Percentiles rank a stretch among this genome's conserved stretches.
phyloP scores from a whole-genome alignment of 1,284 basidiomycete species.

The Naganishia sp. region DNA sequence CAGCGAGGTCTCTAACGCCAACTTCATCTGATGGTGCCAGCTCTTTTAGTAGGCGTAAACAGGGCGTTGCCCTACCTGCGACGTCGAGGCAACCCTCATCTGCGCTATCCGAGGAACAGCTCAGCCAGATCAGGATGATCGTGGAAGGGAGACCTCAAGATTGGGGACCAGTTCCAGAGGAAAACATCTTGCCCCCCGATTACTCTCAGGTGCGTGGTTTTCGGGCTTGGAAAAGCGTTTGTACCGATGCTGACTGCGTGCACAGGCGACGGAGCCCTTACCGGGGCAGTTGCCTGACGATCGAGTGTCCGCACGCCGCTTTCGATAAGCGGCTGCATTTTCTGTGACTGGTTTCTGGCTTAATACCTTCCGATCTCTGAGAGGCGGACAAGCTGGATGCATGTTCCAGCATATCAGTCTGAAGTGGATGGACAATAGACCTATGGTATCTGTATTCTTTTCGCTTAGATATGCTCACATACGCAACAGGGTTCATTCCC shows the following conservation, averaged over 20 bases:
- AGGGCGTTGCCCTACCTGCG: conserved; percentile 1
- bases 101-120: background rate
- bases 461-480: too few relatives aligned
- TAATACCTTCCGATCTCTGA: too few relatives aligned
- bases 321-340: too few relatives aligned
- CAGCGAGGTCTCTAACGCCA: conserved; percentile 1
- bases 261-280: conserved; percentile 17
- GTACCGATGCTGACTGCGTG: background rate
- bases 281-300: background rate
- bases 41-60: conserved; percentile 20
- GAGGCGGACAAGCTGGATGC: too few relatives aligned
- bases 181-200: conserved; percentile 11
- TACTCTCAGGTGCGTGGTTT: conserved; percentile 10
- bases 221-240: background rate
- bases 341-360: too few relatives aligned
- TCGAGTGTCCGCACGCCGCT: too few relatives aligned
- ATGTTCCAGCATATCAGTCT: too few relatives aligned
- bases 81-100: conserved; percentile 1
- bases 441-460: too few relatives aligned
- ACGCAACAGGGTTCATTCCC: too few relatives aligned
- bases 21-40: background rate
- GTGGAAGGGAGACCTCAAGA: conserved; percentile 19
- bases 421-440: too few relatives aligned
- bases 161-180: conserved; percentile 17
- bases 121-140: conserved; percentile 14